Evolutionary conservation across 2,329 filamentous ascomycete species (phyloP).

Genomic region (Sarocladium brachiariae): DNA sequence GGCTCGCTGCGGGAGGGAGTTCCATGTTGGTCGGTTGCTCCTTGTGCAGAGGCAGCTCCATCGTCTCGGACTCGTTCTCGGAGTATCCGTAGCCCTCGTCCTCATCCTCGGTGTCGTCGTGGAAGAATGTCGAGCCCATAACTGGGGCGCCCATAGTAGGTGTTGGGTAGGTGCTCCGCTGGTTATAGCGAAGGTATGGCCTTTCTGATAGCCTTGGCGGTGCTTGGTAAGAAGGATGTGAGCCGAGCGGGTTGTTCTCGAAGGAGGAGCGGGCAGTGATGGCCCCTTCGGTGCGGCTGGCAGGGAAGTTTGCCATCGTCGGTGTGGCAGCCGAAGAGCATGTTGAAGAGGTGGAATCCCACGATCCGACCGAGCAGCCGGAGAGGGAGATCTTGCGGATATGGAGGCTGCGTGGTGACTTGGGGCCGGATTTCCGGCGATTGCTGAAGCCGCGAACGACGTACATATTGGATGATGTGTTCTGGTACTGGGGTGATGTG

Average conservation of each 20-base stretch:
- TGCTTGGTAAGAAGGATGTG: conserved; percentile 29
- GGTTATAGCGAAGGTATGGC: conserved; percentile 14
- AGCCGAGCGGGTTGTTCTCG: conserved; percentile 24
- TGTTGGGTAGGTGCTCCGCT: neutral
- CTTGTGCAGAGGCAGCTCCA: conserved; percentile 12
- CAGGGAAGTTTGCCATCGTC: conserved; percentile 9
- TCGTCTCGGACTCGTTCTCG: conserved; percentile 17
- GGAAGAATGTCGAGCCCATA: conserved; percentile 21
- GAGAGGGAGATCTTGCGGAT: conserved; percentile 36
- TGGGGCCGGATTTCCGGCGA: conserved; percentile 25
- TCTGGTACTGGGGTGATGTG: neutral
- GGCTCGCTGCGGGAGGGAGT: conserved; percentile 23
- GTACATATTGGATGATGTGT: conserved; percentile 24
- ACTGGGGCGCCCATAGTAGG: conserved; percentile 15
- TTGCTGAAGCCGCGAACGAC: conserved; percentile 30
- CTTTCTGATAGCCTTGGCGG: conserved; percentile 30
- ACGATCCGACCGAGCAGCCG: conserved; percentile 30
- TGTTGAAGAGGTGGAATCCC: conserved; percentile 22
- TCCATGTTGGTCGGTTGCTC: conserved; percentile 16
- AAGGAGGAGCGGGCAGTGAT: conserved; percentile 20
- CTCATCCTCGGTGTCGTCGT: conserved; percentile 19
- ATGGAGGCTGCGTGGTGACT: conserved; percentile 29
- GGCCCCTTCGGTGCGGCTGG: conserved; percentile 18
- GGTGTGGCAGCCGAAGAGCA: conserved; percentile 20
- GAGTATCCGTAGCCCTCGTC: conserved; percentile 20